Conservation (phyloP, 2,329 filamentous ascomycete species). For the Thelonectria blattea region DNA sequence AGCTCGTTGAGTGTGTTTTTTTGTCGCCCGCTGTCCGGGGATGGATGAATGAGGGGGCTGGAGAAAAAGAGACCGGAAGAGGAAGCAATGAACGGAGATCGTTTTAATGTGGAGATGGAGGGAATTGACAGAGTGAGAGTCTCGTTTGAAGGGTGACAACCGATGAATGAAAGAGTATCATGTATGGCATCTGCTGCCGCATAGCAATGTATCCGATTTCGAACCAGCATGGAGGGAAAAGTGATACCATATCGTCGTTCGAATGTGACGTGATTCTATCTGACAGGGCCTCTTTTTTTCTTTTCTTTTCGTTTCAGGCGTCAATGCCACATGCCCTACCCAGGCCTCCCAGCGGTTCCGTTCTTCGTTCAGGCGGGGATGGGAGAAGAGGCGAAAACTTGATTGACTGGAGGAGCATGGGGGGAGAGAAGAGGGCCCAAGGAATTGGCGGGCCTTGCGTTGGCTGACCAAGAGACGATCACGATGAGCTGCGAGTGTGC, state of each 20-base stretch:
- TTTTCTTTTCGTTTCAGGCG: slow-evolving; percentile 1
- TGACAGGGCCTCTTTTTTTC: neutral
- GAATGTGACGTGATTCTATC: neutral
- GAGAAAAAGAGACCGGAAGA: slow-evolving; percentile 7
- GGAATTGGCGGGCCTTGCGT: neutral
- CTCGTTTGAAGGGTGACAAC: no score
- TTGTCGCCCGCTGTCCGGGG: neutral
- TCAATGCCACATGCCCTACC: neutral
- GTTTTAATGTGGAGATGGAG: slow-evolving; percentile 8
- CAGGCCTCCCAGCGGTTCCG: neutral
- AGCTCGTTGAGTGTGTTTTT: neutral
- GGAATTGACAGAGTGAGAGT: no score
- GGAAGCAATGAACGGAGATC: slow-evolving; percentile 16
- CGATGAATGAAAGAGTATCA: no score
- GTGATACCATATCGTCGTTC: neutral
- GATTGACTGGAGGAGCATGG: neutral
- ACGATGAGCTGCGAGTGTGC: no score
- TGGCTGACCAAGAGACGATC: neutral
- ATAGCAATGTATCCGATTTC: no score
- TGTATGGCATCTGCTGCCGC: no score
- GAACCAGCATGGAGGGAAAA: neutral
- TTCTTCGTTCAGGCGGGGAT: neutral
- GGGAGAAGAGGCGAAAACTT: neutral
- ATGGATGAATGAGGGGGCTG: slow-evolving; percentile 7
- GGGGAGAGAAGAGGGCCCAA: no score